These are phyloP conservation scores for Nothophaeocryptopus gaeumannii DNA, from an alignment of 2,329 filamentous ascomycete genomes.

Conservation along the genomic window DNA sequence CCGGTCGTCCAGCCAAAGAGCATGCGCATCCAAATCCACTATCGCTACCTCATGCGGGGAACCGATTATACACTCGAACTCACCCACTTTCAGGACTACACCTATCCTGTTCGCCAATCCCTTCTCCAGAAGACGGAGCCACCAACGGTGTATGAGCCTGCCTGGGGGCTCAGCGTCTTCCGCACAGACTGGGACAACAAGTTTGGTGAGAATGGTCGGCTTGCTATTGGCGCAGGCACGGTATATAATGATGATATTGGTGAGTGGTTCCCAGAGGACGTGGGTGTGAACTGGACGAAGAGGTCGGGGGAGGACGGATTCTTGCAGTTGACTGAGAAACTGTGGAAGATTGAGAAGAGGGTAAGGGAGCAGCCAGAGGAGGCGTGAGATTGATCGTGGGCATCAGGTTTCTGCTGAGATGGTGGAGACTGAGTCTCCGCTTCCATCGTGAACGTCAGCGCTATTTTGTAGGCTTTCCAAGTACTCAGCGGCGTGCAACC, in stretches of 20 bases:
- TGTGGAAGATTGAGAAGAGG: conserved; percentile 25
- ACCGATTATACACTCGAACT: conserved; percentile 34
- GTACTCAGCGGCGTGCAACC: no score
- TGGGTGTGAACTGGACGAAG: conserved; percentile 1
- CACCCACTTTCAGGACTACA: conserved; percentile 28
- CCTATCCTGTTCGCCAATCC: conserved; percentile 2
- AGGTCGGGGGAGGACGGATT: conserved; percentile 23
- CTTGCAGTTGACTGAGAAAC: conserved; percentile 28
- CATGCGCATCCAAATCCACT: conserved; percentile 28
- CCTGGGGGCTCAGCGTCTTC: conserved; percentile 32
- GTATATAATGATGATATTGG: conserved; percentile 30
- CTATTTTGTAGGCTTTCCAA: no score
- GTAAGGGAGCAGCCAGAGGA: background rate
- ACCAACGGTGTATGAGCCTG: conserved; percentile 23
- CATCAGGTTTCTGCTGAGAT: no score
- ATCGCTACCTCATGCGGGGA: conserved; percentile 26
- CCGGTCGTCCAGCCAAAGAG: conserved; percentile 10
- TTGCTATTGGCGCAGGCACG: conserved; percentile 27
- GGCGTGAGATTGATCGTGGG: no score
- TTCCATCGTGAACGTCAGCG: no score
- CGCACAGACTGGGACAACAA: conserved; percentile 31
- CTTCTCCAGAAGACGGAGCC: background rate
- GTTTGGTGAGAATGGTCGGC: conserved; percentile 29
- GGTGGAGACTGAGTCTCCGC: no score
- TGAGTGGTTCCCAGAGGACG: conserved; percentile 31